Evolutionary conservation across 352 stramenopile species (phyloP), one percentile per base, ranked within the genome.

Genomic region (Blastocystis sp.): DNA sequence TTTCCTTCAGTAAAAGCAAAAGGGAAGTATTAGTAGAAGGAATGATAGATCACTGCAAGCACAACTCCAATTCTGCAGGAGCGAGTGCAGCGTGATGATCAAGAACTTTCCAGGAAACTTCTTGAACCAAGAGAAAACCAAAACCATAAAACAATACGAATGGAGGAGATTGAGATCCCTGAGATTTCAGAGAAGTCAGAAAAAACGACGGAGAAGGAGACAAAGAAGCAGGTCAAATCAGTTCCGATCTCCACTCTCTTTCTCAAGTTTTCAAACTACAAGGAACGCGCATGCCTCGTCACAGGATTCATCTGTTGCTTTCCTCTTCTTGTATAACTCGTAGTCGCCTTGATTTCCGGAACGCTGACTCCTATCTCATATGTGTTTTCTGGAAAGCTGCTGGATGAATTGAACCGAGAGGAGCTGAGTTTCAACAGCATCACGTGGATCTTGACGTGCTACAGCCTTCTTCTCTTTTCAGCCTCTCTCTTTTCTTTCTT

Each of bases 311-410:
- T 55, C 45, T 55, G 45, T 55, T 6, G 45, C 16, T 6, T 16
- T 55, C 16, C 16, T 16, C 16, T 16, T 6, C 45, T 19, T 55
- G 6, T 6, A 55, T 55, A 16, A 55, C 45, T 37, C 45, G 35
- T 88, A 88, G 77, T 35, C 60, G 50, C 77, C 21, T 45, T 88
- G 19, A 16, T 88, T 4, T 60, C 61, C 2, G 77, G 77, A 3
- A 21, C 37, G 41, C 13, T 71, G 2, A 69, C 21, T 41, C 55
- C 77, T 21, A 13, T 71, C 1, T 60, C 59, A n/a, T 76, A 31
- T 51, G 13, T 88, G 21, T 88, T 37, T 70, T 71, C 45, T 19
- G 77, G 77, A 12, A 41, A 24, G 1, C 10, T 88, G 50, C 4
- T 88, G 9, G 41, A 88, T n/a, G 77, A 60, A 60, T 4, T 71